phyloP scores from a whole-genome alignment of 2,329 filamentous ascomycete species.

The Alternaria alternata region DNA sequence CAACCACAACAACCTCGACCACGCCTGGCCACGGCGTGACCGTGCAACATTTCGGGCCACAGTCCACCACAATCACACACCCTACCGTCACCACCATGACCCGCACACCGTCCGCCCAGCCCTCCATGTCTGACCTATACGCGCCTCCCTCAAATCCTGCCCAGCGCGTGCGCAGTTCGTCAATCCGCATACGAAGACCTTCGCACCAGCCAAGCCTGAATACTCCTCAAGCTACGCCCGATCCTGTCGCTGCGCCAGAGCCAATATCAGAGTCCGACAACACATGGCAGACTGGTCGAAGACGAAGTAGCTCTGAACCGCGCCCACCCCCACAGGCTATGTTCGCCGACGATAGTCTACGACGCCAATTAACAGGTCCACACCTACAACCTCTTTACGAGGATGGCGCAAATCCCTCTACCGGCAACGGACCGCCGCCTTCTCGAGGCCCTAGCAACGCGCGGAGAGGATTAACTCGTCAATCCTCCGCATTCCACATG shows the following conservation, averaged over 20 bases:
- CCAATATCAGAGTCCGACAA: conserved; percentile 17
- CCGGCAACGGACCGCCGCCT: conserved; percentile 25
- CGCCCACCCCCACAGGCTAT: conserved; percentile 36
- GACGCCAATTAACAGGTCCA: conserved; percentile 37
- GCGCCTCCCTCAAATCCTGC: conserved; percentile 15
- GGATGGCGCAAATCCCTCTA: conserved; percentile 21
- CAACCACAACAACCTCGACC: conserved; percentile 39
- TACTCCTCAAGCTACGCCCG: conserved; percentile 7
- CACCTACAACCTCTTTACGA: conserved; percentile 46
- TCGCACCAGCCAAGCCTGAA: conserved; percentile 13
- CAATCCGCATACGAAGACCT: conserved; percentile 41
- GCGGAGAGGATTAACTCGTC: conserved; percentile 31
- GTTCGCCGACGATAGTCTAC: conserved; percentile 34
- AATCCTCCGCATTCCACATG: conserved; percentile 39
- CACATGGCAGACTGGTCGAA: conserved; percentile 31
- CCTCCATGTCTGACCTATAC: conserved; percentile 16
- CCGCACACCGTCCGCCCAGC: conserved; percentile 21
- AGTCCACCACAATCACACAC: conserved; percentile 35
- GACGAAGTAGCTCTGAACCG: conserved; percentile 46
- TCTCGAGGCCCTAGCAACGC: conserved; percentile 19
- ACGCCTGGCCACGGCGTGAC: conserved; percentile 28
- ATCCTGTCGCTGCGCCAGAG: background rate
- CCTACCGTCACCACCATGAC: conserved; percentile 44
- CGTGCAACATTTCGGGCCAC: conserved; percentile 31
- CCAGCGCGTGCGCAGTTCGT: conserved; percentile 30